Evolutionary conservation across 2,329 filamentous ascomycete genomes (phyloP).

Genomic region (Fusarium begoniae): DNA sequence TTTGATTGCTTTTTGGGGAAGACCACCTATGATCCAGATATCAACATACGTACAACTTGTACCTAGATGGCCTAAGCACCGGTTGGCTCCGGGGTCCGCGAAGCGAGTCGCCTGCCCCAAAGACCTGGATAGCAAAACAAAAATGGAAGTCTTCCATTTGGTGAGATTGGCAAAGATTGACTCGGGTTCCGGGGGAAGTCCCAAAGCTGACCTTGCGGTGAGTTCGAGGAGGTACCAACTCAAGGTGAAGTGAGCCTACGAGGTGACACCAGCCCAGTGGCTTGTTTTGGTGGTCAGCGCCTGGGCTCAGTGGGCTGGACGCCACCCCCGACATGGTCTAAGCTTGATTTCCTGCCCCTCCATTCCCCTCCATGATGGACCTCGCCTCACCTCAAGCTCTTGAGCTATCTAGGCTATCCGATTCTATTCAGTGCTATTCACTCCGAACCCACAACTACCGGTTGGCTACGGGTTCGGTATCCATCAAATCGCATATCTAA

Average conservation of each 20-base stretch:
- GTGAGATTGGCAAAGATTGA: conserved; percentile 29
- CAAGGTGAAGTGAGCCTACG: conserved; percentile 18
- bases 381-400: conserved; percentile 24
- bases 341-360: conserved; percentile 29
- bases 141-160: conserved; percentile 16
- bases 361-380: conserved; percentile 21
- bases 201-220: conserved; percentile 31
- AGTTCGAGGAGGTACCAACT: conserved; percentile 9
- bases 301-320: conserved; percentile 8
- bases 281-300: conserved; percentile 38
- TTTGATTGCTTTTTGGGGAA: conserved; percentile 11
- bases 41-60: conserved; percentile 15
- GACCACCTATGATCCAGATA: background rate
- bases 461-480: conserved; percentile 33
- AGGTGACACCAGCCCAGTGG: conserved; percentile 4
- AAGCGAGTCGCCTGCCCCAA: conserved; percentile 6
- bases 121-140: background rate
- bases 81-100: background rate
- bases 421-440: conserved; percentile 19
- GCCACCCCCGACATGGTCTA: conserved; percentile 33
- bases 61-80: conserved; percentile 8
- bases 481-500: conserved; percentile 15
- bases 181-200: conserved; percentile 31
- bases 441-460: conserved; percentile 27
- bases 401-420: conserved; percentile 18